These are phyloP conservation scores for Penicillium sp. DNA, from an alignment of 2,329 filamentous ascomycete genomes.

Conservation along the genomic window DNA sequence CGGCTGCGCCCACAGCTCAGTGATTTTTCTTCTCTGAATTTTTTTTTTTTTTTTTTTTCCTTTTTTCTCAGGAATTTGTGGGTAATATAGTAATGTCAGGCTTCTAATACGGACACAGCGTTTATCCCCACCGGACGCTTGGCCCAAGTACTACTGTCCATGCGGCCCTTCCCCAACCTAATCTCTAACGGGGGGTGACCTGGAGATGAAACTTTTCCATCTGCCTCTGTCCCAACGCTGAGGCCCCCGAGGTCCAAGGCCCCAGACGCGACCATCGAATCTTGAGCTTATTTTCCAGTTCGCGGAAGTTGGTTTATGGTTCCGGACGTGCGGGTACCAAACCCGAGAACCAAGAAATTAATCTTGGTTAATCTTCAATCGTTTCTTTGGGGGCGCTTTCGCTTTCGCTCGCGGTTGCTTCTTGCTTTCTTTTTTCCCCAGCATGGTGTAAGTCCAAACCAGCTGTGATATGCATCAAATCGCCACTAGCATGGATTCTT, in stretches of 20 bases:
- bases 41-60: no score
- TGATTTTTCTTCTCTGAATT: neutral
- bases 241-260: neutral
- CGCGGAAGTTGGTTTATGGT: neutral
- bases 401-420: neutral
- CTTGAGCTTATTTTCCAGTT: constrained; percentile 17
- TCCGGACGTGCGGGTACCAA: neutral
- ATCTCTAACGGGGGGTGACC: constrained; percentile 1
- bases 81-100: neutral
- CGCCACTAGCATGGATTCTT: neutral
- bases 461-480: neutral
- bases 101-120: neutral
- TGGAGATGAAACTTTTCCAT: neutral
- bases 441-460: neutral
- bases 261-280: constrained; percentile 13
- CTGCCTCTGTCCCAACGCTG: neutral
- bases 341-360: neutral
- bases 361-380: neutral
- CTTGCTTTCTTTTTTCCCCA: neutral
- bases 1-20: neutral
- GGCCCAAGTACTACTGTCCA: neutral
- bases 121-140: constrained; percentile 1
- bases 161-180: constrained; percentile 2
- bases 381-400: neutral
- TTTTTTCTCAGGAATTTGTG: neutral